Percentiles rank a stretch among this genome's conserved stretches.
These are phyloP conservation scores for Musa itinerans DNA, from an alignment of 176 grass and related monocot species.

Conservation along the genomic window DNA sequence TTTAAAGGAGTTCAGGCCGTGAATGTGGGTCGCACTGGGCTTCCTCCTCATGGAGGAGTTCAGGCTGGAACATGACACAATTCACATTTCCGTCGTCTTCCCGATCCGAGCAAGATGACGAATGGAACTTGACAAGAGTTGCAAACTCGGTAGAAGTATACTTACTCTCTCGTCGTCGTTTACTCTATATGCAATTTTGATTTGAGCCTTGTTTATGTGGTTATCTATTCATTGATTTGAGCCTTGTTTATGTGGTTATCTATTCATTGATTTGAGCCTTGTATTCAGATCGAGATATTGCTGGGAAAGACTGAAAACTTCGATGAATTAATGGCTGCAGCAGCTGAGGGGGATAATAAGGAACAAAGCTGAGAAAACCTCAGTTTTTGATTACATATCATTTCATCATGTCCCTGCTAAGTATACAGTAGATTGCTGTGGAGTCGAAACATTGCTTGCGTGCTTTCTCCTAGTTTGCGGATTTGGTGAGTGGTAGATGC, in stretches of 20 bases:
- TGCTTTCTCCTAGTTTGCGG: too few relatives aligned
- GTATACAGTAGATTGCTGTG: too few relatives aligned
- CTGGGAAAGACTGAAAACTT: conserved; percentile 82
- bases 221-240: not conserved
- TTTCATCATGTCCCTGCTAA: too few relatives aligned
- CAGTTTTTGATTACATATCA: too few relatives aligned
- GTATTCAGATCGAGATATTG: conserved; percentile 77
- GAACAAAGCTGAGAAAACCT: conserved; percentile 51
- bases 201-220: too few relatives aligned
- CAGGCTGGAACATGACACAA: not conserved
- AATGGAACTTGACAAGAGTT: too few relatives aligned
- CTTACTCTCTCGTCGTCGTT: too few relatives aligned
- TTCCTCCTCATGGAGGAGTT: not conserved
- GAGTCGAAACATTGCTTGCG: too few relatives aligned
- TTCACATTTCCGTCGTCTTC: not conserved
- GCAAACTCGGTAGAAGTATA: too few relatives aligned
- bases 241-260: not conserved
- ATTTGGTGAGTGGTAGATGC: not conserved
- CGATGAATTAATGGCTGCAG: conserved; percentile 81
- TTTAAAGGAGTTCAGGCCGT: conserved; percentile 7
- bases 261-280: not conserved
- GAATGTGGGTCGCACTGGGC: not conserved
- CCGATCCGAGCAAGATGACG: too few relatives aligned
- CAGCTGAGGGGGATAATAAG: conserved; percentile 40
- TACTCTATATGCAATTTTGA: too few relatives aligned